Conservation (phyloP, 805 yeast species). For the Ogataea dorogensis region DNA sequence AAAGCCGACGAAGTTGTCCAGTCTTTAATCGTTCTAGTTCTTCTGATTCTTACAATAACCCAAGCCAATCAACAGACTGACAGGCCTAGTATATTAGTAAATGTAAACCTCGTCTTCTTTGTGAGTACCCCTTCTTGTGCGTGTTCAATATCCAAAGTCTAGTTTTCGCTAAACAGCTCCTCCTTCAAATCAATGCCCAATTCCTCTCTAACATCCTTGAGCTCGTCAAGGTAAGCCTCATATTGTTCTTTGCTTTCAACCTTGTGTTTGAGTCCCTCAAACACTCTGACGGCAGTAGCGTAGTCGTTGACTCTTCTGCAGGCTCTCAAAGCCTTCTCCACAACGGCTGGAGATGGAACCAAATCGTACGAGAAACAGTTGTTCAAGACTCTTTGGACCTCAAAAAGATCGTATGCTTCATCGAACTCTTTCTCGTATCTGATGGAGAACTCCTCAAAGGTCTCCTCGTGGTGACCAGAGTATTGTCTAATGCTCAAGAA, state of each 20-base stretch:
- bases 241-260: slow-evolving; percentile 94
- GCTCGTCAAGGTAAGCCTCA: slow-evolving; percentile 92
- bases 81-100: slow-evolving; percentile 10
- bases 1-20: slow-evolving; percentile 7
- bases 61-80: slow-evolving; percentile 1
- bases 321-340: slow-evolving; percentile 94
- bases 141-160: slow-evolving; percentile 4
- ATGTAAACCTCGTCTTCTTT: slow-evolving; percentile 13
- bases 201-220: slow-evolving; percentile 86
- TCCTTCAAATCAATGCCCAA: slow-evolving; percentile 92
- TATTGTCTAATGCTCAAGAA: slow-evolving; percentile 51
- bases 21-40: slow-evolving; percentile 3
- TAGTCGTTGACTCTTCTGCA: slow-evolving; percentile 98
- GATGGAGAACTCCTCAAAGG: slow-evolving; percentile 90
- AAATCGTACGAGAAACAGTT: slow-evolving; percentile 97
- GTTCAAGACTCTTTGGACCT: slow-evolving; percentile 92
- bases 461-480: slow-evolving; percentile 79
- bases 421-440: slow-evolving; percentile 95
- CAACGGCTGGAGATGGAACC: slow-evolving; percentile 96
- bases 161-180: slow-evolving; percentile 56
- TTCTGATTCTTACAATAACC: slow-evolving; percentile 5
- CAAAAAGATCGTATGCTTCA: slow-evolving; percentile 83
- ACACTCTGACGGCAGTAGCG: slow-evolving; percentile 98
- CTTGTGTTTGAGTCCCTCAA: slow-evolving; percentile 94
- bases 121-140: slow-evolving; percentile 6